Evolutionary conservation across 352 stramenopile species (phyloP), one percentile per base, ranked within the genome.

Genomic region (Globisporangium uncinulatum): DNA sequence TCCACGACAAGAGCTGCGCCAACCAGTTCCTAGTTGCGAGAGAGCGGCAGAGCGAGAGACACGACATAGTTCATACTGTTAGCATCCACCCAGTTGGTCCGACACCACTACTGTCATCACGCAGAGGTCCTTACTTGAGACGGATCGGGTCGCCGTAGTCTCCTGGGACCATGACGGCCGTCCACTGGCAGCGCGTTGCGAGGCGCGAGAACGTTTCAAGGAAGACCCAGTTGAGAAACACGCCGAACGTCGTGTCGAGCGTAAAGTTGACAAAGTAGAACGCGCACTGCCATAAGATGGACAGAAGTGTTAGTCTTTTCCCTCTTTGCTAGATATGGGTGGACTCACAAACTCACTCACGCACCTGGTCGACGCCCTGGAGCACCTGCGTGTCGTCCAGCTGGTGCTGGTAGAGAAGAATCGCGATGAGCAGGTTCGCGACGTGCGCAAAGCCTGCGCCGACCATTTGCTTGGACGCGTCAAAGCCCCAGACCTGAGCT

Each of bases 191-290:
- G 32, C 71, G 73, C 54, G 68, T 48, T 4, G 85, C 83, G 29
- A 90, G 49, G 10, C 75, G 55, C 36, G 79, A 74, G 37, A 91
- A 68, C 0, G 62, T 65, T n/a, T 75, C 74, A 11, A 95, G 67
- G 39, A 95, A 83, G 9, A 80, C 48, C 60, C 83, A 95, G 69
- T 92, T 95, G 54, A 95, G 63, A 14, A 93, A 75, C 46, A 95
- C 79, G 13, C 86, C 86, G 43, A 95, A 63, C 7, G 84, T 92
- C 61, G 83, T 94, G 65, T 94, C 86, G 46, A 94, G 69, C 32
- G 83, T 87, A 56, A 94, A 95, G 62, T 95, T 94, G 32, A 95
- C 80, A 70, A 94, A 95, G 57, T 94, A 95, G 47, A 92, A 85
- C 2, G 84, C 86, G 54, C 86, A 95, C 76, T 93, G 36, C 7